These are phyloP conservation scores for Lactarius vividus DNA, from an alignment of 768 basidiomycete species.

Conservation along the genomic window DNA sequence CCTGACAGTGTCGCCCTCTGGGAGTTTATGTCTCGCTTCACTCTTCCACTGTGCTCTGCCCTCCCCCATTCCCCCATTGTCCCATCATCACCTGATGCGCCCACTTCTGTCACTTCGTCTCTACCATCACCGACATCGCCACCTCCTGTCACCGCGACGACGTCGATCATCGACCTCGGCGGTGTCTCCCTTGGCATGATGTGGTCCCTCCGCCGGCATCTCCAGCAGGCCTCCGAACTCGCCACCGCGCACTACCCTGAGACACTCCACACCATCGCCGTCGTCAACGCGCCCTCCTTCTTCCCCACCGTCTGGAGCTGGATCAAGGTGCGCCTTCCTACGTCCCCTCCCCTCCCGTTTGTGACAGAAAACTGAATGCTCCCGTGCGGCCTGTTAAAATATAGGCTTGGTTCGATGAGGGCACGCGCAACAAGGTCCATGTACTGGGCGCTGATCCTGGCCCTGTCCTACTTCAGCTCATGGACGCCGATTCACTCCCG, in stretches of 20 bases:
- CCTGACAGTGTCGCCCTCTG: conserved; percentile 55
- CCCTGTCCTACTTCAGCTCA: conserved; percentile 48
- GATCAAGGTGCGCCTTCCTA: conserved; percentile 55
- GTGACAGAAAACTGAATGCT: background rate
- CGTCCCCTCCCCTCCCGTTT: background rate
- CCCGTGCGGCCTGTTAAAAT: background rate
- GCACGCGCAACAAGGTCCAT: conserved; percentile 73
- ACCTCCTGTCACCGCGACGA: conserved; percentile 58
- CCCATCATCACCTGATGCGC: background rate
- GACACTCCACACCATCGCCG: conserved; percentile 60
- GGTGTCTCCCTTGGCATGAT: conserved; percentile 58
- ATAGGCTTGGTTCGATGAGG: conserved; percentile 77
- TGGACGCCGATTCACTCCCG: conserved; percentile 53
- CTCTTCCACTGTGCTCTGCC: conserved; percentile 58
- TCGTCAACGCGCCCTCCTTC: conserved; percentile 81
- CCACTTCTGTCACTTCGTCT: background rate
- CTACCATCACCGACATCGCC: conserved; percentile 28
- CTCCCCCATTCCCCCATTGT: conserved; percentile 48
- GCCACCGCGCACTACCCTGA: conserved; percentile 84
- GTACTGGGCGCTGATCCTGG: conserved; percentile 64
- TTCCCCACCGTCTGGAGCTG: conserved; percentile 83
- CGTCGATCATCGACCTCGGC: conserved; percentile 71
- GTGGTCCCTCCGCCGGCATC: conserved; percentile 68
- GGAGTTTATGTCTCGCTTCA: conserved; percentile 65
- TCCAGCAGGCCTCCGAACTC: conserved; percentile 71